phyloP scores from a whole-genome alignment of 768 basidiomycete species.

The Trametes coccinea region DNA sequence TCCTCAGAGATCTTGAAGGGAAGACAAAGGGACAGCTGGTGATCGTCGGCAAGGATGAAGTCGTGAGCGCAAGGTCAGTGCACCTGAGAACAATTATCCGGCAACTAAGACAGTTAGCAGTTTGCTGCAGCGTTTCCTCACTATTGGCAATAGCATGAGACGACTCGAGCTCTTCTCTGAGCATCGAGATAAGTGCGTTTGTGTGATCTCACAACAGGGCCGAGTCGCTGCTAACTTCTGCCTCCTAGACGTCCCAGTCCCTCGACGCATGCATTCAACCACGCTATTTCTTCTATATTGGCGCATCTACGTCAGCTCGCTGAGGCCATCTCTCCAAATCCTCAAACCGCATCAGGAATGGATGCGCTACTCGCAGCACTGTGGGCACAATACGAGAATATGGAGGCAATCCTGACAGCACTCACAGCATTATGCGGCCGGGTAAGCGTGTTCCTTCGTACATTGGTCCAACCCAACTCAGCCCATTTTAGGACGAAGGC shows the following conservation, averaged over 20 bases:
- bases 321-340: background rate
- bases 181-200: slow-evolving; percentile 51
- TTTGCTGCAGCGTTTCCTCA: slow-evolving; percentile 60
- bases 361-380: slow-evolving; percentile 23
- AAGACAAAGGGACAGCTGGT: slow-evolving; percentile 41
- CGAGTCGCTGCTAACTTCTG: background rate
- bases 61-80: slow-evolving; percentile 56
- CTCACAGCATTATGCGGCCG: slow-evolving; percentile 59
- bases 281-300: slow-evolving; percentile 59
- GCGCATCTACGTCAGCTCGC: slow-evolving; percentile 44
- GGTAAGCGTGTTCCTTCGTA: slow-evolving; percentile 41
- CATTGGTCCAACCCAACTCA: background rate
- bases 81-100: background rate
- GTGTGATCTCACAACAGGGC: background rate
- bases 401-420: slow-evolving; percentile 35
- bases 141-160: slow-evolving; percentile 66
- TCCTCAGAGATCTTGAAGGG: slow-evolving; percentile 41
- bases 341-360: background rate
- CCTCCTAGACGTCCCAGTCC: slow-evolving; percentile 4
- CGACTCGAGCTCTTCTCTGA: slow-evolving; percentile 60
- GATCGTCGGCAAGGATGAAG: slow-evolving; percentile 58
- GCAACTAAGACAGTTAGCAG: slow-evolving; percentile 36
- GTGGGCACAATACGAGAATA: slow-evolving; percentile 29
- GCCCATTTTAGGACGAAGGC: slow-evolving; percentile 15
- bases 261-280: slow-evolving; percentile 65